These are phyloP conservation scores for Pueraria montana DNA, from an alignment of 306 rosid species.

Conservation along the genomic window DNA sequence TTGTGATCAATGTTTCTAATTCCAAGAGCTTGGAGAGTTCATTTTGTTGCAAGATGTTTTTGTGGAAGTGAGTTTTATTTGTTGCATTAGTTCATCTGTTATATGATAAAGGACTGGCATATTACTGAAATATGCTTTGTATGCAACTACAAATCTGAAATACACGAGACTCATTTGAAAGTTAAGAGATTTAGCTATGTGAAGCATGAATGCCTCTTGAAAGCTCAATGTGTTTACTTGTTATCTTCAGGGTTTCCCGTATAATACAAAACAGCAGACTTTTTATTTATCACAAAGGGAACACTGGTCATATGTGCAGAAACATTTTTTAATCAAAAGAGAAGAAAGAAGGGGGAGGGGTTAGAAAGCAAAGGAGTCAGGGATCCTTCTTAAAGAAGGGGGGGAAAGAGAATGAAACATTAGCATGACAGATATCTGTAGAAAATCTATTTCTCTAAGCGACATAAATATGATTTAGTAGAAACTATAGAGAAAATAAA, in stretches of 20 bases:
- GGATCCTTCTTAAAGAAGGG: not conserved
- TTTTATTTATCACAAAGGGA: not conserved
- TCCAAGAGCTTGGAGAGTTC: not conserved
- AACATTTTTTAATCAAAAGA: not conserved
- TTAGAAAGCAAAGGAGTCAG: not conserved
- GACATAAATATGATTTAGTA: not conserved
- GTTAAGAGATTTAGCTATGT: slow-evolving; percentile 3
- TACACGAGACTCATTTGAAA: slow-evolving; percentile 1
- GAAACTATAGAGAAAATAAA: not conserved
- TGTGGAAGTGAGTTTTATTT: slow-evolving; percentile 13
- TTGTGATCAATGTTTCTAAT: slow-evolving; percentile 7
- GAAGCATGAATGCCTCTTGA: slow-evolving; percentile 36
- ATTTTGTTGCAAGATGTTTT: not conserved
- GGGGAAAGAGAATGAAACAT: too few species aligned
- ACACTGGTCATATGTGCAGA: slow-evolving; percentile 5
- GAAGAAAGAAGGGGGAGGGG: not conserved
- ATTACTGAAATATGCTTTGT: slow-evolving; percentile 1
- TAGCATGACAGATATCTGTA: slow-evolving; percentile 11
- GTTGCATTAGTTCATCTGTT: not conserved
- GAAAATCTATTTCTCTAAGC: not conserved
- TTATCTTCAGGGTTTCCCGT: slow-evolving; percentile 2
- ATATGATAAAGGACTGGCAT: slow-evolving; percentile 4
- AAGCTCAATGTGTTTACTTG: slow-evolving; percentile 28
- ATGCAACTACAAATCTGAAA: not conserved
- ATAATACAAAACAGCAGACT: not conserved